Evolutionary conservation across 108 stramenopile genomes (phyloP).

Genomic region (Heterococcus sp.): DNA sequence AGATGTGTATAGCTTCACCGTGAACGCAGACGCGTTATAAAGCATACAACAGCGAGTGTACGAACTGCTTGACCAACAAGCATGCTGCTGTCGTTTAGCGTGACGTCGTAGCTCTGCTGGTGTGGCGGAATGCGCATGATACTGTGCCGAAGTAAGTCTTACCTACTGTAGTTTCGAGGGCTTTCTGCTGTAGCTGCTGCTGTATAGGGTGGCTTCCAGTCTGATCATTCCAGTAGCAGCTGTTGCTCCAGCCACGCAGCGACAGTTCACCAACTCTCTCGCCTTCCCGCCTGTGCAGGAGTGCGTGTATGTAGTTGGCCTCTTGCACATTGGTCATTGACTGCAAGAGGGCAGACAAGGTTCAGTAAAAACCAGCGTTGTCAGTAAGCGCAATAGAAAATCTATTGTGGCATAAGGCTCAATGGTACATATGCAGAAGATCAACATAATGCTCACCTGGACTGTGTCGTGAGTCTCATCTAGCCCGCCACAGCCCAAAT

Average conservation of each 20-base stretch:
- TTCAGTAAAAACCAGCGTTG: no score
- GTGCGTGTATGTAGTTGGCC: neutral
- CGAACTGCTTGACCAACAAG: neutral
- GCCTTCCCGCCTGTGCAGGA: neutral
- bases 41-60: neutral
- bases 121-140: no score
- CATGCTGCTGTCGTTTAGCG: no score
- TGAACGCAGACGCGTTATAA: neutral
- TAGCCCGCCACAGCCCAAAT: neutral
- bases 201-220: neutral
- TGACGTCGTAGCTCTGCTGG: no score
- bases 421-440: no score
- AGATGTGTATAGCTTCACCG: no score
- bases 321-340: neutral
- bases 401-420: no score
- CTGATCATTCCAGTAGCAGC: neutral
- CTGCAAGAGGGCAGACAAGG: neutral
- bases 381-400: no score
- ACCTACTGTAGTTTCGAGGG: neutral
- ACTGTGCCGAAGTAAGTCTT: neutral
- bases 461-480: neutral
- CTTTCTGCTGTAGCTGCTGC: neutral
- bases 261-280: neutral
- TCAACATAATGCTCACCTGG: neutral
- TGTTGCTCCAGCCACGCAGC: neutral